Evolutionary conservation across 2,329 filamentous ascomycete species (phyloP).

Genomic region (Apiospora aurea): DNA sequence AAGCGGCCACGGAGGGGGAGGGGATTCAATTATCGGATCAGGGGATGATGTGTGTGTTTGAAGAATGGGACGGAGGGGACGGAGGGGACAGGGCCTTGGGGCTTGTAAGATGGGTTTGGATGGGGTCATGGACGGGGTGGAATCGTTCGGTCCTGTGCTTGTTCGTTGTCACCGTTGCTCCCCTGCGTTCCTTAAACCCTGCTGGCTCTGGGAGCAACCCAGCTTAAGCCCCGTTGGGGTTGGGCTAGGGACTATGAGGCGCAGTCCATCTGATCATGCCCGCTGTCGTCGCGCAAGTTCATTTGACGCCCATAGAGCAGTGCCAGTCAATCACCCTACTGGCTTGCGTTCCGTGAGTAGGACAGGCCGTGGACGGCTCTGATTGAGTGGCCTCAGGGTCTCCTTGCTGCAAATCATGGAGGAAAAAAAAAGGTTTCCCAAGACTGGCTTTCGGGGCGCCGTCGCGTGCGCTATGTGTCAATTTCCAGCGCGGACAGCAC

Average conservation of each 20-base stretch:
- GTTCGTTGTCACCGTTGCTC: conserved; percentile 20
- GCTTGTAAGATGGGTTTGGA: conserved; percentile 16
- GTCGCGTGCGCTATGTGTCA: not conserved
- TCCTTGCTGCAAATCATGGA: not conserved
- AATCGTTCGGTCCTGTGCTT: conserved; percentile 17
- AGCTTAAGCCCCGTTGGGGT: conserved; percentile 20
- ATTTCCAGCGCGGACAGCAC: conserved; percentile 10
- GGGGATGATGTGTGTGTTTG: conserved; percentile 11
- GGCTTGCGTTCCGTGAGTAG: conserved; percentile 8
- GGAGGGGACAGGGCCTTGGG: not conserved
- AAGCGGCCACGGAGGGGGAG: not conserved
- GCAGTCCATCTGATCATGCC: conserved; percentile 20
- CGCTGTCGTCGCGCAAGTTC: not conserved
- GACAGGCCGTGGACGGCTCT: not conserved
- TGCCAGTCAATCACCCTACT: not conserved
- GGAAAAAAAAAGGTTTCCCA: not conserved
- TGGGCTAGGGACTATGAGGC: conserved; percentile 9
- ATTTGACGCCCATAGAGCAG: not conserved
- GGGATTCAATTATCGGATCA: conserved; percentile 14
- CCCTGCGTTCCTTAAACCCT: conserved; percentile 15
- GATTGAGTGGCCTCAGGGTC: not conserved
- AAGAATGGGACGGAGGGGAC: conserved; percentile 11
- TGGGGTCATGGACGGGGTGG: conserved; percentile 21
- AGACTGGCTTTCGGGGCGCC: not conserved
- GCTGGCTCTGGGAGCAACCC: conserved; percentile 10